These are phyloP conservation scores for Spatholobus suberectus DNA, from an alignment of 306 rosid species.

Conservation along the genomic window DNA sequence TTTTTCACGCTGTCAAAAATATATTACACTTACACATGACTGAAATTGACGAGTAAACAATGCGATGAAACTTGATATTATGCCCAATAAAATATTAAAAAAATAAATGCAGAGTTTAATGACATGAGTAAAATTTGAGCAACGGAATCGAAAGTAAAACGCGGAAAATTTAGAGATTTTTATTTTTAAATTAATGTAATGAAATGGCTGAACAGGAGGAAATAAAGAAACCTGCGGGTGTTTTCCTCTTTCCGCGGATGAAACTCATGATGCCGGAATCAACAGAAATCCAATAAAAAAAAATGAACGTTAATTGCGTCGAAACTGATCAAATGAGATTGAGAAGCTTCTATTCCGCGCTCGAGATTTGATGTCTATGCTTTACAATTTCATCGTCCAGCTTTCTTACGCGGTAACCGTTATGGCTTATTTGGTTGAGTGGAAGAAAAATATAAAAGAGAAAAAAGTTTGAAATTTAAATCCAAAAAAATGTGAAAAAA, in stretches of 20 bases:
- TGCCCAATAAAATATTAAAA: background rate
- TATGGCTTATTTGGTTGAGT: too few relatives aligned
- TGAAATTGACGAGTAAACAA: background rate
- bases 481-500: too few relatives aligned
- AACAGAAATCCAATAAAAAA: background rate
- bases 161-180: background rate
- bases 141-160: background rate
- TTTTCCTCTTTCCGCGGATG: conserved; percentile 81
- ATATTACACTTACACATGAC: background rate
- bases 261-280: conserved; percentile 75
- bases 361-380: conserved; percentile 2
- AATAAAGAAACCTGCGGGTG: conserved; percentile 69
- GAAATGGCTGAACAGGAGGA: background rate
- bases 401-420: conserved; percentile 44
- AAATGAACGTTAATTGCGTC: background rate
- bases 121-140: background rate
- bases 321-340: conserved; percentile 21
- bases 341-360: background rate
- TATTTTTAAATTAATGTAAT: background rate
- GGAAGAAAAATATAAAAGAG: too few relatives aligned
- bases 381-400: conserved; percentile 11
- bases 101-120: background rate
- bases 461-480: too few relatives aligned
- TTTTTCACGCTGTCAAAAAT: background rate
- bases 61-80: background rate